Conservation (phyloP, 2,329 filamentous ascomycete species). For the Paraphoma chrysanthemicola region DNA sequence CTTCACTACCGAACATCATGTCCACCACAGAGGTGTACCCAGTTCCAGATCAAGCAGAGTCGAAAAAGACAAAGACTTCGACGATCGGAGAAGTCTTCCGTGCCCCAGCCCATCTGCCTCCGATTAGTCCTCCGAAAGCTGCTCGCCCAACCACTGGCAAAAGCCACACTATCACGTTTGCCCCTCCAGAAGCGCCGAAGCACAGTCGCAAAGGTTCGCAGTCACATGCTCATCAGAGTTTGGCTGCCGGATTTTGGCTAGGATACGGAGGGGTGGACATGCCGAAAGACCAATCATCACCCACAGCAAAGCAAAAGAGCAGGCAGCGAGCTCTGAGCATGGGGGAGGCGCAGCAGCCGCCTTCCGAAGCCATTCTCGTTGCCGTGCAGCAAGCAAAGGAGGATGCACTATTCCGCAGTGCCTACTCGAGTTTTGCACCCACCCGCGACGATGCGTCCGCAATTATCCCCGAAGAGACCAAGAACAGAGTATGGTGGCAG, state of each 20-base stretch:
- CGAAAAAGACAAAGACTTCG: constrained; percentile 61
- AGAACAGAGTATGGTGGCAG: constrained; percentile 79
- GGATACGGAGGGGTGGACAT: constrained; percentile 59
- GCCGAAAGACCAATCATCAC: constrained; percentile 60
- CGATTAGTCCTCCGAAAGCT: constrained; percentile 74
- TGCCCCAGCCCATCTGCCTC: constrained; percentile 69
- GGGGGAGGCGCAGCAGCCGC: constrained; percentile 65
- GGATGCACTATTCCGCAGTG: constrained; percentile 76
- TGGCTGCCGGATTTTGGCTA: constrained; percentile 72
- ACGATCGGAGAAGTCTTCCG: constrained; percentile 78
- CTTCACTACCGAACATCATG: constrained; percentile 76
- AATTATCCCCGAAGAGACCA: constrained; percentile 70
- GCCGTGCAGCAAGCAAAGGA: constrained; percentile 67
- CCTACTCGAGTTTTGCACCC: constrained; percentile 82
- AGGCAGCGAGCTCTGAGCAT: constrained; percentile 74
- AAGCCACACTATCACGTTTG: constrained; percentile 58
- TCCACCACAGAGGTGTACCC: constrained; percentile 71
- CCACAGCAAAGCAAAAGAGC: constrained; percentile 70
- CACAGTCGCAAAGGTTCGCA: constrained; percentile 45
- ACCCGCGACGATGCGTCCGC: constrained; percentile 76
- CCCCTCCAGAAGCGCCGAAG: constrained; percentile 61
- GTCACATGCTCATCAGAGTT: constrained; percentile 71
- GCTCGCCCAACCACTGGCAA: constrained; percentile 72
- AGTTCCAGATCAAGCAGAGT: constrained; percentile 49
- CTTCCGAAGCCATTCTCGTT: constrained; percentile 48